These are phyloP conservation scores for Erysiphe pisi DNA, from an alignment of 2,329 filamentous ascomycete species.

Conservation along the genomic window DNA sequence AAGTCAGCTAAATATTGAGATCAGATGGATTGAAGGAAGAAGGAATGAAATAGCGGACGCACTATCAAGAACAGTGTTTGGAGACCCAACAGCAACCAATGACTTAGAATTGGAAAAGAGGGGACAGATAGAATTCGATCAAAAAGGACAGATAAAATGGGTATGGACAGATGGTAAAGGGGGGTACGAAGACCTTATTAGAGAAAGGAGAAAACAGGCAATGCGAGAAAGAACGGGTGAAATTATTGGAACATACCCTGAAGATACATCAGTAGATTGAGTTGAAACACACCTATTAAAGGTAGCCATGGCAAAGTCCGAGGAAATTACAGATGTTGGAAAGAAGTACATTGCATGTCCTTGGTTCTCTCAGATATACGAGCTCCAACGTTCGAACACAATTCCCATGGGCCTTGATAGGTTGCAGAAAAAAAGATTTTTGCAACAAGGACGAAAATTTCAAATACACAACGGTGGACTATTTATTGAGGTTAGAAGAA, in stretches of 20 bases:
- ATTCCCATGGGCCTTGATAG: no score
- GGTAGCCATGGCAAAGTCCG: background rate
- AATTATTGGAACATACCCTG: background rate
- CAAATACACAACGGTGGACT: no score
- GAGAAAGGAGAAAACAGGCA: background rate
- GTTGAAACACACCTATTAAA: background rate
- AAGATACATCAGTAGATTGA: background rate
- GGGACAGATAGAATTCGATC: background rate
- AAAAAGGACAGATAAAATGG: background rate
- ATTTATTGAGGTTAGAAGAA: no score
- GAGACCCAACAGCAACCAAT: background rate
- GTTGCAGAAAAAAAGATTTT: no score
- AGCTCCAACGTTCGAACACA: background rate
- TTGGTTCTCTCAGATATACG: background rate
- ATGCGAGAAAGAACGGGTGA: background rate
- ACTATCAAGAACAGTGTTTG: background rate
- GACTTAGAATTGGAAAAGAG: background rate
- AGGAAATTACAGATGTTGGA: background rate
- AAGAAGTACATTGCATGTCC: background rate
- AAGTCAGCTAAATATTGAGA: slow-evolving; percentile 11
- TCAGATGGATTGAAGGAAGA: slow-evolving; percentile 11
- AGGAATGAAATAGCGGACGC: background rate
- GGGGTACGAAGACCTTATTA: background rate
- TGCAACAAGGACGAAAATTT: no score
- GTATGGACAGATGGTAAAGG: slow-evolving; percentile 17